Conservation (phyloP, 208 protist genomes). For the Tritrichomonas foetus region DNA sequence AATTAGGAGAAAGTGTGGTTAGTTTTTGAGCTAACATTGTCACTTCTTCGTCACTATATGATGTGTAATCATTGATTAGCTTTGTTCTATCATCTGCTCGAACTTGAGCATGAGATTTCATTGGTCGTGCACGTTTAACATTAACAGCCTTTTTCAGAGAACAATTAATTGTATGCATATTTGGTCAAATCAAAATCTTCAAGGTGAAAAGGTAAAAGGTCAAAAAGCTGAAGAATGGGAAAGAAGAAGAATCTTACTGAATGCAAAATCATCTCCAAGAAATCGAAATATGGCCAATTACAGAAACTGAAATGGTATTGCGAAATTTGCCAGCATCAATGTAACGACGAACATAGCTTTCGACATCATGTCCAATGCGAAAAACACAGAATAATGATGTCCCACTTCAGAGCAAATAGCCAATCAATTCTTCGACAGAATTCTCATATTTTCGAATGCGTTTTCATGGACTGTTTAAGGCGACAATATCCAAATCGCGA, state of each 20-base stretch:
- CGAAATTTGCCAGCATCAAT: neutral
- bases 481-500: neutral
- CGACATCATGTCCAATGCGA: neutral
- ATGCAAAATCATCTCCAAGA: neutral
- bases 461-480: neutral
- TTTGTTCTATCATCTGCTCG: too few species aligned
- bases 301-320: neutral
- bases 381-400: slow-evolving; percentile 28
- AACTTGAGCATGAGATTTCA: too few species aligned
- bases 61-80: neutral
- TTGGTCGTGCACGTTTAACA: too few species aligned
- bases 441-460: neutral
- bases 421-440: neutral
- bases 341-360: neutral
- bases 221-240: too few species aligned
- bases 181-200: too few species aligned
- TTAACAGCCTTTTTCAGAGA: too few species aligned
- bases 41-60: neutral
- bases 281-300: neutral
- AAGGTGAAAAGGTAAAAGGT: too few species aligned
- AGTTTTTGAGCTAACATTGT: too few species aligned
- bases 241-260: neutral
- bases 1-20: too few species aligned
- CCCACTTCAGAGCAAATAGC: neutral
- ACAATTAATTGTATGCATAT: too few species aligned